phyloP scores from a whole-genome alignment of 2,329 filamentous ascomycete species.

The Pseudogymnoascus sp. region DNA sequence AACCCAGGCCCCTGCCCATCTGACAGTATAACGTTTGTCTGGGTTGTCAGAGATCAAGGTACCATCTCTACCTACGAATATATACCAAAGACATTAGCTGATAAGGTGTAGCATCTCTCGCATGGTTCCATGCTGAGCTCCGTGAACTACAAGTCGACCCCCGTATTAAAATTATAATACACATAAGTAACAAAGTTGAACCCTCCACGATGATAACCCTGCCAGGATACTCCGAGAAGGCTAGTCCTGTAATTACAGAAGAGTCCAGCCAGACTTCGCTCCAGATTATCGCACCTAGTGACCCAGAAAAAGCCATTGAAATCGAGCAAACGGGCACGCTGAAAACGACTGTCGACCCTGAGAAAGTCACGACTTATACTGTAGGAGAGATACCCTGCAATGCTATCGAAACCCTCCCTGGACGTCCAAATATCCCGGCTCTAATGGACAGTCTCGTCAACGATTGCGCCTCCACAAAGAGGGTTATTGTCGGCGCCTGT shows the following conservation, averaged over 20 bases:
- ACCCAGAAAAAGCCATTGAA: not conserved
- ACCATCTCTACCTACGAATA: constrained; percentile 16
- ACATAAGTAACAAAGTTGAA: constrained; percentile 20
- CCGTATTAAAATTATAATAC: constrained; percentile 25
- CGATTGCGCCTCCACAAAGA: constrained; percentile 28
- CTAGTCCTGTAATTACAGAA: not conserved
- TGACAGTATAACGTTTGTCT: constrained; percentile 27
- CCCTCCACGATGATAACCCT: not conserved
- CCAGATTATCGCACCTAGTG: not conserved
- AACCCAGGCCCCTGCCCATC: constrained; percentile 27
- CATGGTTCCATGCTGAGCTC: constrained; percentile 25
- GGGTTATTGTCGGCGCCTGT: constrained; percentile 40
- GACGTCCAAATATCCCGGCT: constrained; percentile 34
- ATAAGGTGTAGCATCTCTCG: constrained; percentile 14
- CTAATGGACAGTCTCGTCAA: constrained; percentile 33
- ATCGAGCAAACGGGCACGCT: not conserved
- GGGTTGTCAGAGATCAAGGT: constrained; percentile 41
- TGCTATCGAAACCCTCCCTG: constrained; percentile 19
- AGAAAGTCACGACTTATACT: not conserved
- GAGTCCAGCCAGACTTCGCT: not conserved
- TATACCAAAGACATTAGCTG: not conserved
- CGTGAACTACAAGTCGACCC: constrained; percentile 23
- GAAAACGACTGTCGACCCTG: not conserved
- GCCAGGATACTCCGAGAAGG: not conserved
- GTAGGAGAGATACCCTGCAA: constrained; percentile 6